These are phyloP conservation scores for Cutaneotrichosporon sp. DNA, from an alignment of 1,284 basidiomycete species.

Conservation along the genomic window DNA sequence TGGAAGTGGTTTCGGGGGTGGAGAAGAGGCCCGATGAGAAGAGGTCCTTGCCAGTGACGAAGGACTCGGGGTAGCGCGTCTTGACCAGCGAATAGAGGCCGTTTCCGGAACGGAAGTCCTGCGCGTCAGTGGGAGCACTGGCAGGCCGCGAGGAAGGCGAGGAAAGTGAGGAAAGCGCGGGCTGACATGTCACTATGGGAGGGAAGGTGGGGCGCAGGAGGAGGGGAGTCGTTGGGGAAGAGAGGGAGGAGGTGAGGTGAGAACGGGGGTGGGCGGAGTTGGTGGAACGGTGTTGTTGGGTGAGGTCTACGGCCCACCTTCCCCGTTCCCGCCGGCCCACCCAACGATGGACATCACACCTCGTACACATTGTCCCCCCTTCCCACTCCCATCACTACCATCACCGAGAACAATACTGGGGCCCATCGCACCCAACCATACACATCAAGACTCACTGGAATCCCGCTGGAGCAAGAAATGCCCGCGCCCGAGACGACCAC, in stretches of 20 bases:
- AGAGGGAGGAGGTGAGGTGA: background rate
- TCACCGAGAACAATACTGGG: background rate
- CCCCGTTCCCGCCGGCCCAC: too few relatives aligned
- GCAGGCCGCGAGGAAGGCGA: background rate
- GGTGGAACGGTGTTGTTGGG: background rate
- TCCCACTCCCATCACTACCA: background rate
- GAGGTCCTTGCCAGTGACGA: conserved; percentile 82
- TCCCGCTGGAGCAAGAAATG: conserved; percentile 87
- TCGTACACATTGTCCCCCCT: background rate
- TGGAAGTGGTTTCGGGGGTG: conserved; percentile 72
- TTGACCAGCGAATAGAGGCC: conserved; percentile 86
- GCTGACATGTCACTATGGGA: background rate
- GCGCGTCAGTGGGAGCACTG: conserved; percentile 8
- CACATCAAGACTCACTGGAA: conserved; percentile 65
- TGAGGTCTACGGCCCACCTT: too few relatives aligned
- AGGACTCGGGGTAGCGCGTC: conserved; percentile 73
- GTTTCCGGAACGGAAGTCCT: conserved; percentile 88
- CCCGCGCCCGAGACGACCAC: conserved; percentile 87
- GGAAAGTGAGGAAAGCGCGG: too few relatives aligned
- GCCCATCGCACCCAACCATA: too few relatives aligned
- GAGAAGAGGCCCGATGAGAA: conserved; percentile 85
- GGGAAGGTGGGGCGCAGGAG: background rate
- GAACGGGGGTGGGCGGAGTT: too few relatives aligned
- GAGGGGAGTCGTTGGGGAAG: background rate
- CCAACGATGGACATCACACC: too few relatives aligned